Percentiles rank a stretch among this genome's conserved stretches.
Conservation (phyloP, 176 grass and related monocot genomes). For the Musa beccarii region DNA sequence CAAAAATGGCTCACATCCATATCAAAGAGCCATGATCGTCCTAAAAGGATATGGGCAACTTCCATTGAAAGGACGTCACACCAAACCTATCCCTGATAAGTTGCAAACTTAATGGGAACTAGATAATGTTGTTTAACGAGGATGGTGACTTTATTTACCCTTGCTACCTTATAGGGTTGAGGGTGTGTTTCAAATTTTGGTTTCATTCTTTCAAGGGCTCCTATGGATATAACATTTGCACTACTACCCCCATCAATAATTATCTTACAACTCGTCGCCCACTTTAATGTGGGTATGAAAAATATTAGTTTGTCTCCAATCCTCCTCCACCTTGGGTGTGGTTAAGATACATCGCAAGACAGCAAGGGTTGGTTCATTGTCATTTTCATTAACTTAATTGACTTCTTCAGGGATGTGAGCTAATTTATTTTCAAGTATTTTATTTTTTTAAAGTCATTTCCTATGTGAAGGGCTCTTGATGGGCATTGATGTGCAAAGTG, state of each 20-base stretch:
- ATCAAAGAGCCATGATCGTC: not conserved
- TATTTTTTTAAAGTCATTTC: too few species aligned
- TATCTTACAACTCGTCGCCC: not conserved
- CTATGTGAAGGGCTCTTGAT: too few species aligned
- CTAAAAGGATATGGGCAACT: not conserved
- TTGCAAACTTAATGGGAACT: not conserved
- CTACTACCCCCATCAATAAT: not conserved
- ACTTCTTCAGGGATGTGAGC: too few species aligned
- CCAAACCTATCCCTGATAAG: not conserved
- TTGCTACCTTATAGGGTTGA: not conserved
- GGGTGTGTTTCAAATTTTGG: not conserved
- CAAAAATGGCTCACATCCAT: not conserved
- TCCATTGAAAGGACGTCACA: not conserved
- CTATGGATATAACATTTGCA: not conserved
- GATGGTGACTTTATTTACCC: not conserved
- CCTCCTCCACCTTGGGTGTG: not conserved
- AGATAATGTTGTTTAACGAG: not conserved
- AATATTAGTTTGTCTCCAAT: not conserved
- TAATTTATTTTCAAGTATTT: too few species aligned
- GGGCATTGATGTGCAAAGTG: too few species aligned
- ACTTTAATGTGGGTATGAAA: not conserved
- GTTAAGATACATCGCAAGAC: too few species aligned
- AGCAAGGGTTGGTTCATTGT: too few species aligned
- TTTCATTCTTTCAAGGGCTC: not conserved
- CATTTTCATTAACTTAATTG: too few species aligned